Evolutionary conservation across 2,329 filamentous ascomycete genomes (phyloP).

Genomic region (Metarhizium anisopliae): DNA sequence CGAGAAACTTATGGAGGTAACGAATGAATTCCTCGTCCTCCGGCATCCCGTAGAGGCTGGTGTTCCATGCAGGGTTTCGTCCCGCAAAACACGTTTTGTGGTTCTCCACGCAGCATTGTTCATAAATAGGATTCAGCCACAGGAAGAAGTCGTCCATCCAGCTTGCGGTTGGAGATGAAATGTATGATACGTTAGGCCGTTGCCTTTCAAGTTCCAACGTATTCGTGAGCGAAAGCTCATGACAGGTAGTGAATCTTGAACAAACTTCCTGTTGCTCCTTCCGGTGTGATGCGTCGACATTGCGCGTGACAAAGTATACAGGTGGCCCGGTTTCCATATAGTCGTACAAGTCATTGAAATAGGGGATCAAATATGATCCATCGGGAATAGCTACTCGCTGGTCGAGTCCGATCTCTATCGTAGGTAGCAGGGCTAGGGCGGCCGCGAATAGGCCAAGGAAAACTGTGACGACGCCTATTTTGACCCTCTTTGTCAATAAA

Average conservation of each 20-base stretch:
- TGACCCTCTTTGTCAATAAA: slow-evolving; percentile 72
- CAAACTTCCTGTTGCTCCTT: slow-evolving; percentile 77
- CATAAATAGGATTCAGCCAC: slow-evolving; percentile 82
- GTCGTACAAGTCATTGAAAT: slow-evolving; percentile 91
- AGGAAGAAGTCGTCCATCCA: slow-evolving; percentile 97
- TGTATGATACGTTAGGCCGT: slow-evolving; percentile 76
- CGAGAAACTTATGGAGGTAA: slow-evolving; percentile 77
- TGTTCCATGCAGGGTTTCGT: slow-evolving; percentile 77
- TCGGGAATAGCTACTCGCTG: slow-evolving; percentile 91
- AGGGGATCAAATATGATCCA: slow-evolving; percentile 89
- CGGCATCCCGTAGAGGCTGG: slow-evolving; percentile 83
- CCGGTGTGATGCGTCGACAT: slow-evolving; percentile 69
- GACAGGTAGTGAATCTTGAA: slow-evolving; percentile 82
- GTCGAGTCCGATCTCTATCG: slow-evolving; percentile 79
- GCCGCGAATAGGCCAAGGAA: slow-evolving; percentile 86
- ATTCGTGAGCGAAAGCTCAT: slow-evolving; percentile 75
- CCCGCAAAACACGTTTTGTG: slow-evolving; percentile 69
- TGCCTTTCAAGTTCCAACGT: slow-evolving; percentile 92
- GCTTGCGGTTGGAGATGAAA: slow-evolving; percentile 79
- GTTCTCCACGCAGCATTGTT: slow-evolving; percentile 62
- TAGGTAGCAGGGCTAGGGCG: slow-evolving; percentile 74
- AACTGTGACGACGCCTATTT: slow-evolving; percentile 64
- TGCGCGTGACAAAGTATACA: slow-evolving; percentile 87
- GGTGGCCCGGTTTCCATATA: slow-evolving; percentile 90
- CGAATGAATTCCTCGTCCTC: slow-evolving; percentile 83